Evolutionary conservation across 441 rosid species (phyloP).

Genomic region (Erodium chrysanthum): DNA sequence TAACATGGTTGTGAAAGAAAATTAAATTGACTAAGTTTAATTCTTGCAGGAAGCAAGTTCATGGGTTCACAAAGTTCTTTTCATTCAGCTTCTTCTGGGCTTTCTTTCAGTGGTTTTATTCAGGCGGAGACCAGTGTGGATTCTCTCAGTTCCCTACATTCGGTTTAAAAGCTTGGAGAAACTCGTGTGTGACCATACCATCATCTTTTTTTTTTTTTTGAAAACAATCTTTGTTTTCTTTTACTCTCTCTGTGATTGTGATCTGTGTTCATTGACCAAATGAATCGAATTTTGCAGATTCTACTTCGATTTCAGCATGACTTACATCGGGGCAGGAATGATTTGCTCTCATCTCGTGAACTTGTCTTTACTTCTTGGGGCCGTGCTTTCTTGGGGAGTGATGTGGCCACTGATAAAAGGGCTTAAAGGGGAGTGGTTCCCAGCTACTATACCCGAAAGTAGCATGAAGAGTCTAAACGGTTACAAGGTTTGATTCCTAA

Average conservation of each 20-base stretch:
- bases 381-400: slow-evolving; percentile 75
- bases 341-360: slow-evolving; percentile 85
- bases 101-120: slow-evolving; percentile 84
- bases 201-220: neutral
- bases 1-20: neutral
- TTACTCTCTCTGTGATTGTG: neutral
- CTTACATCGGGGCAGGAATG: slow-evolving; percentile 89
- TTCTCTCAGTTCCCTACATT: slow-evolving; percentile 76
- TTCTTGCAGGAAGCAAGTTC: slow-evolving; percentile 74
- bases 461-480: slow-evolving; percentile 82
- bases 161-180: slow-evolving; percentile 70
- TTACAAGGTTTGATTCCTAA: slow-evolving; percentile 46
- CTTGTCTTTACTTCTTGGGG: slow-evolving; percentile 71
- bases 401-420: slow-evolving; percentile 73
- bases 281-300: slow-evolving; percentile 42
- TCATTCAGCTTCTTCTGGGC: slow-evolving; percentile 80
- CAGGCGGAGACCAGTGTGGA: slow-evolving; percentile 71
- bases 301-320: slow-evolving; percentile 77
- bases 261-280: slow-evolving; percentile 10
- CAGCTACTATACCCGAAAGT: slow-evolving; percentile 33
- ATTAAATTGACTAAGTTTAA: neutral
- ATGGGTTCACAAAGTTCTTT: slow-evolving; percentile 58
- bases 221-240: too few relatives aligned
- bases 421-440: slow-evolving; percentile 72
- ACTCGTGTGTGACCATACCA: slow-evolving; percentile 39